These are phyloP conservation scores for Pseudogymnoascus sp. DNA, from an alignment of 2,329 filamentous ascomycete genomes.

Conservation along the genomic window DNA sequence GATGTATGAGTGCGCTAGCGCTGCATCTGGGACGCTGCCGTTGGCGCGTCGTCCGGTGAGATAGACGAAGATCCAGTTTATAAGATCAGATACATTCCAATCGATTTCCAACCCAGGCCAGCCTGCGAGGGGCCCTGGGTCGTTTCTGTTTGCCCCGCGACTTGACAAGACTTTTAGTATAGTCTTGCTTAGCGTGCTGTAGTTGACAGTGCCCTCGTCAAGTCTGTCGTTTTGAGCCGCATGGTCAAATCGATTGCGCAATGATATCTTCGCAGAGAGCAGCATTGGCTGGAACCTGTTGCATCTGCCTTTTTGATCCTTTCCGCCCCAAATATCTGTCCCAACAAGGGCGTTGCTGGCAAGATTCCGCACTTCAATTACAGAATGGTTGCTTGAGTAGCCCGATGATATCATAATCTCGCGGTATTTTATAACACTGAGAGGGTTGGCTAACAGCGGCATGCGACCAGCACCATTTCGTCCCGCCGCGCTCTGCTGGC, in stretches of 20 bases:
- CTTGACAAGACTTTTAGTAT: conserved; percentile 37
- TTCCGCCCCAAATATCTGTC: conserved; percentile 19
- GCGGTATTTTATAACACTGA: neutral
- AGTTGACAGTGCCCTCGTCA: conserved; percentile 65
- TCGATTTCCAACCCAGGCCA: conserved; percentile 9
- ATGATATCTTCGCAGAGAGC: conserved; percentile 51
- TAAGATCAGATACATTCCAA: conserved; percentile 9
- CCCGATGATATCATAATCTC: conserved; percentile 1
- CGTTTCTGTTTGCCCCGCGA: conserved; percentile 8
- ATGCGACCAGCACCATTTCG: neutral
- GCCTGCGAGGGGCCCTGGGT: neutral
- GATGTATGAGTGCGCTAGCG: conserved; percentile 4
- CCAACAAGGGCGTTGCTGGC: conserved; percentile 47
- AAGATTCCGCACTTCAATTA: conserved; percentile 56
- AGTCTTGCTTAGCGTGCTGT: conserved; percentile 61
- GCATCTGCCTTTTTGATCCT: conserved; percentile 60
- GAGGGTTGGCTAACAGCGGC: neutral
- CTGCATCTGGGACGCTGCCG: neutral
- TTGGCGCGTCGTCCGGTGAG: conserved; percentile 8
- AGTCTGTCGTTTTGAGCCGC: conserved; percentile 54
- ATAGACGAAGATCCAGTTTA: conserved; percentile 11
- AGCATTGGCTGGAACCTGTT: conserved; percentile 52
- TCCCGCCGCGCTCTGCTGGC: neutral
- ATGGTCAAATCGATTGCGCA: conserved; percentile 47
- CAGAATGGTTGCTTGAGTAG: conserved; percentile 28